Base-by-base conservation (phyloP, 2,329 filamentous ascomycete species). In the Neofusicoccum sp. region DNA sequence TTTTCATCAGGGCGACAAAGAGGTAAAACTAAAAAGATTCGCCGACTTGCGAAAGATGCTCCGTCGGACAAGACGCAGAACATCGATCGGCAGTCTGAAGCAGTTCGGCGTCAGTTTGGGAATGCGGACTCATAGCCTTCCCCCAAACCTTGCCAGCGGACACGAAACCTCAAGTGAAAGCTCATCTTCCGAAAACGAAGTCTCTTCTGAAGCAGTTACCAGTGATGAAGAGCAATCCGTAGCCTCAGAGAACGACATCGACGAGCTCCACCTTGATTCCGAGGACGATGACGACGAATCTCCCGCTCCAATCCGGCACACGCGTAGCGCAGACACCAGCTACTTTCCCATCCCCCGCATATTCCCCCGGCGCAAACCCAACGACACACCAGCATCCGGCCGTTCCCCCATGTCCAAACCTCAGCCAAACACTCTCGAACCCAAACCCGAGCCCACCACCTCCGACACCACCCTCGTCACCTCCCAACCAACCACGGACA, bases 51-150 rank as follows among this genome's bases (percentile, higher is more conserved):
- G 82, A 30, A 86, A 83, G 61, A 78, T 91, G 38, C 81, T 90
- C 1, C 83, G 81, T 62, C 85, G 82, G 60, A 84, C 85, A 1
- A 86, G 65, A 80, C 83, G 73, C 48, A 77, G 78, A 63, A 74
- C 75, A 31, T 80, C 81, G 3, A 72, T 82, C 7, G 76, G 77
- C 16, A 78, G 79, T 57, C 69, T 82, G 57, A 75, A 73, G 30
- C 74, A 76, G 9, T 74, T 89, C 49, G 87, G 87, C 3, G 80
- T 90, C 24, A 89, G 80, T 65, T 80, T 91, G 63, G 88, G 88
- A 1, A 93, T 93, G 75, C 87, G 87, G 64, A 92, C 90, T 3
- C 89, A 92, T 65, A 85, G 86, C 60, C 76, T 96, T 1, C 82
- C 86, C 7, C 81, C 85, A 61, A 83, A 85, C 26, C 82, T 89